phyloP scores from a whole-genome alignment of 129 eudicot genomes.

The Silybum marianum region DNA sequence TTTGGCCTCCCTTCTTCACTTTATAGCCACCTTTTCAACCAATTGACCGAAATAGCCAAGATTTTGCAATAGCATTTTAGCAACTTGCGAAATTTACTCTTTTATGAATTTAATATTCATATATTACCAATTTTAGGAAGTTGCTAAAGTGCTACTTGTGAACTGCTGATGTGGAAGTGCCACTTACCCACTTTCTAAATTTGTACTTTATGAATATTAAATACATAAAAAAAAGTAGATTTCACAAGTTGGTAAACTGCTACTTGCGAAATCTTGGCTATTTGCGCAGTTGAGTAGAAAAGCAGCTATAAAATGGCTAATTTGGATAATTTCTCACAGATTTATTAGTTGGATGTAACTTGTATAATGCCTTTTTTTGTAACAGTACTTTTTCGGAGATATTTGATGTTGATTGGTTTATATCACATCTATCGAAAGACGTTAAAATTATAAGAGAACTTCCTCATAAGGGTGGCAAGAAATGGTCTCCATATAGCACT shows the following conservation, averaged over 20 bases:
- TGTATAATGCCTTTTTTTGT: slow-evolving; percentile 20
- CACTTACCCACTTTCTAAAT: no score
- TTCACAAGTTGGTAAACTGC: background rate
- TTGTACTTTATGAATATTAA: no score
- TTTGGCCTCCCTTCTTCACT: background rate
- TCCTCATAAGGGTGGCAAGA: slow-evolving; percentile 64
- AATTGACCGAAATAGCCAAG: background rate
- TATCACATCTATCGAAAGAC: slow-evolving; percentile 68
- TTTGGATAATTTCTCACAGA: background rate
- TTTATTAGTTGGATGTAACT: slow-evolving; percentile 4
- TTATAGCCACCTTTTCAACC: background rate
- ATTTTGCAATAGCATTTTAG: background rate
- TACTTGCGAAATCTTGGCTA: background rate
- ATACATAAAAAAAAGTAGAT: background rate
- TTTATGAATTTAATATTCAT: background rate
- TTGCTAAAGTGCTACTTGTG: no score
- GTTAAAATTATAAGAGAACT: slow-evolving; percentile 78
- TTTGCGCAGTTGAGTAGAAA: background rate
- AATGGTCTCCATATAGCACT: slow-evolving; percentile 69
- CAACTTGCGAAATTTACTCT: background rate
- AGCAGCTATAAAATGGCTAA: background rate
- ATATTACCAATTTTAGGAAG: background rate
- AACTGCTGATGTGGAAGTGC: no score
- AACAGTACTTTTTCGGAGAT: slow-evolving; percentile 86
- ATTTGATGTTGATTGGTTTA: slow-evolving; percentile 91